These are phyloP conservation scores for Chaetomium globosum DNA, from an alignment of 2,329 filamentous ascomycete species.

Conservation along the genomic window DNA sequence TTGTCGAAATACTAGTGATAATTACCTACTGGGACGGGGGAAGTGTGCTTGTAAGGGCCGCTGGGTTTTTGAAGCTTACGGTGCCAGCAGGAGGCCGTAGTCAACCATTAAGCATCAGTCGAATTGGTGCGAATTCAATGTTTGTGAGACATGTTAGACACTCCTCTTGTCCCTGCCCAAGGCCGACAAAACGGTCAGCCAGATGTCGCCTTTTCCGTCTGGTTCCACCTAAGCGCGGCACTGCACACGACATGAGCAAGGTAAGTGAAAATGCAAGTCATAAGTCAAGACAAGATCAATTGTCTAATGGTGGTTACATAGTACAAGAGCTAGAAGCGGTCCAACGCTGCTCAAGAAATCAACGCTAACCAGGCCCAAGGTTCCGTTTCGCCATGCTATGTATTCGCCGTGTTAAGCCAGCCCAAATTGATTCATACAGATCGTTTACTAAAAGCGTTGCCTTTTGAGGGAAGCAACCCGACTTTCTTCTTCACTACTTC, in stretches of 20 bases:
- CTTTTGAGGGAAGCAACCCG: conserved; percentile 1
- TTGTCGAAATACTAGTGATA: too few species aligned
- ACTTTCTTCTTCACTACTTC: conserved; percentile 22
- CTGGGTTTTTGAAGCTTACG: too few species aligned
- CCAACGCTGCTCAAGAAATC: conserved; percentile 13
- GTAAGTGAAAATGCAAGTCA: background rate
- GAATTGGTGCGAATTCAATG: too few species aligned
- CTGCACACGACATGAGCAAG: background rate
- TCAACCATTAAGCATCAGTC: too few species aligned
- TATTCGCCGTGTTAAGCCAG: conserved; percentile 23
- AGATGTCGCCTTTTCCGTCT: background rate
- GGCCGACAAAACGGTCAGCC: background rate
- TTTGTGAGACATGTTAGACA: too few species aligned
- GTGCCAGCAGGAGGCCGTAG: too few species aligned
- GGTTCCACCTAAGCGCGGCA: background rate
- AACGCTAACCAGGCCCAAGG: conserved; percentile 10
- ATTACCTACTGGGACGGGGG: too few species aligned
- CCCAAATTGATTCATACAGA: conserved; percentile 25
- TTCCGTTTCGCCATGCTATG: conserved; percentile 11
- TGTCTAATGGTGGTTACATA: conserved; percentile 19
- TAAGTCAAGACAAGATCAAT: conserved; percentile 17
- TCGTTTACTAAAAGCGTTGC: conserved; percentile 22
- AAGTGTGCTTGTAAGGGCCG: too few species aligned
- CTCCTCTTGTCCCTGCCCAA: too few species aligned
- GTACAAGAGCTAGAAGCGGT: conserved; percentile 10